Base-by-base conservation (phyloP, 768 basidiomycete species). In the Boletus edulis region DNA sequence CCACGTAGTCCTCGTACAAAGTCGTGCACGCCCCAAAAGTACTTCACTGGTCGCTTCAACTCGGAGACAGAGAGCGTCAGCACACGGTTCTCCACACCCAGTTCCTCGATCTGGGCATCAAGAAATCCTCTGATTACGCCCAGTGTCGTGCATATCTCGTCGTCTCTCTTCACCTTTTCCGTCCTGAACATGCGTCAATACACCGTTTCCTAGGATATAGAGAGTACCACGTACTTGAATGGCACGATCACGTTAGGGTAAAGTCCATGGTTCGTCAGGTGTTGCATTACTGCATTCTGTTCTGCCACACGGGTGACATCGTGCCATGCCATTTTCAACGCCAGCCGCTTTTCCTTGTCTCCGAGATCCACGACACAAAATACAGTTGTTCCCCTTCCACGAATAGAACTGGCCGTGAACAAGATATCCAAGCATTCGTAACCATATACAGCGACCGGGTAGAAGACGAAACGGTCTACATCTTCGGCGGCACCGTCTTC, bases 381-480 rank as follows among this genome's bases (percentile, higher is more conserved):
- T 3, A 62, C 52, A 2, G 51, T 51, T 12, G 55, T 57, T 18
- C 51, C 50, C 4, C 55, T 24, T 14, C 62, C 57, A 22, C 60
- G 57, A 43, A 63, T 49, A 2, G 57, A 63, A 20, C 52, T 14
- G 1, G 50, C 3, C 9, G 52, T 59, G 6, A 44, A 44, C 35
- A 44, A 27, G 3, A 37, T 34, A 1, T 43, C 52, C 6, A 46
- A 4, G 10, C 56, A 57, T 27, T 27, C 24, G 24, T 5, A 27
- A 5, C 5, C 24, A 27, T 27, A 27, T 27, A 27, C 24, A 27
- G 24, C 24, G 24, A 27, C 24, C 24, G 24, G 24, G 5, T 6
- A 27, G 24, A 27, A 27, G 6, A 27, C 24, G 24, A 27, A 27
- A 27, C 24, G 24, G 24, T 27, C 24, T 1, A 27, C 24, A 4